Evolutionary conservation across 805 yeast genomes (phyloP).

Genomic region (Suhomyces emberorum): DNA sequence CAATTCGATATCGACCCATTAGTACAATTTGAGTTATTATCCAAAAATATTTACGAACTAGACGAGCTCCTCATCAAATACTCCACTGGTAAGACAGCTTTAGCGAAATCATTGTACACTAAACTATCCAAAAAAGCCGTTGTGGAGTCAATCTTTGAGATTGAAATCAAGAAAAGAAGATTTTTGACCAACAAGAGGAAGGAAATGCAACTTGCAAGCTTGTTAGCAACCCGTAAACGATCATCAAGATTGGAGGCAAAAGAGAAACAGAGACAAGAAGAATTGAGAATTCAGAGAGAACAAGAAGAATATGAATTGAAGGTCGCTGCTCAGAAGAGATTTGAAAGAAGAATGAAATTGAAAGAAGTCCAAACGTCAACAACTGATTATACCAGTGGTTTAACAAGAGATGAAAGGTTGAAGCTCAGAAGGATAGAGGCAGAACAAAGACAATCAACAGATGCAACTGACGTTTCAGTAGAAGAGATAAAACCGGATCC

Average conservation of each 20-base stretch:
- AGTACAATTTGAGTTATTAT: conserved; percentile 29
- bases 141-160: conserved; percentile 24
- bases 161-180: conserved; percentile 54
- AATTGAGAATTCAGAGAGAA: conserved; percentile 45
- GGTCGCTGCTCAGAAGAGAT: conserved; percentile 41
- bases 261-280: conserved; percentile 50
- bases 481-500: no score
- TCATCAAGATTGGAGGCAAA: conserved; percentile 72
- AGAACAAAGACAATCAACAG: background rate
- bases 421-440: conserved; percentile 27
- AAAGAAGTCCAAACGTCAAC: conserved; percentile 26
- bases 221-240: conserved; percentile 67
- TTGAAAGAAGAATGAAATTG: conserved; percentile 37
- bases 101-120: conserved; percentile 24
- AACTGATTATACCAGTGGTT: conserved; percentile 21
- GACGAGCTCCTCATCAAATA: conserved; percentile 15
- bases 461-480: no score
- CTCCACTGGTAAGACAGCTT: conserved; percentile 19
- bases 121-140: conserved; percentile 14
- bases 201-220: conserved; percentile 59
- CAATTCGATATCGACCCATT: conserved; percentile 28
- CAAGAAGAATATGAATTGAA: conserved; percentile 44
- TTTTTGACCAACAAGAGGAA: conserved; percentile 53
- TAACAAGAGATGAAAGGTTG: conserved; percentile 33
- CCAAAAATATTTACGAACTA: conserved; percentile 29